A percentile compares a stretch with the other conserved stretches of the same genome.
Evolutionary conservation across 1,139 yeast species (phyloP).

Genomic region (Lodderomyces metapsilosis): DNA sequence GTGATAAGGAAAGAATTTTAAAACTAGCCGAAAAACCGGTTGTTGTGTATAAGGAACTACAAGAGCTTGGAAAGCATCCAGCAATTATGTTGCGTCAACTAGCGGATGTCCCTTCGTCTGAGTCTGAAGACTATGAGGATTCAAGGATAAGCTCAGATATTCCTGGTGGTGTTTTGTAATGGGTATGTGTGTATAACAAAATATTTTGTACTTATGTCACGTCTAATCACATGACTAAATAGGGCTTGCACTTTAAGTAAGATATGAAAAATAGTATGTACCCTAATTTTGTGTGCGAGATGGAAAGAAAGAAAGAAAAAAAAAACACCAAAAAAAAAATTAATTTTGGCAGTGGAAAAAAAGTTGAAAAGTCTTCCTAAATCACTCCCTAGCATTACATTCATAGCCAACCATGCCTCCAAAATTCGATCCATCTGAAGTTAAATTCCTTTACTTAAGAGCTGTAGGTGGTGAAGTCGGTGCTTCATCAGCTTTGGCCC

Average conservation of each 20-base stretch:
- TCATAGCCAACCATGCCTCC: conserved; percentile 69
- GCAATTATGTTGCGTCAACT: conserved; percentile 89
- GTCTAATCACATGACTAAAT: neutral
- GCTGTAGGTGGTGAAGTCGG: conserved; percentile 99
- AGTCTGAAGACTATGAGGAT: conserved; percentile 42
- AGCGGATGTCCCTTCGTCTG: conserved; percentile 39
- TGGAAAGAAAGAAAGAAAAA: neutral
- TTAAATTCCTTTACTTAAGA: conserved; percentile 97
- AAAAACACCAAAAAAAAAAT: neutral
- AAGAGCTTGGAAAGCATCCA: conserved; percentile 85
- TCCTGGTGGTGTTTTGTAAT: conserved; percentile 53
- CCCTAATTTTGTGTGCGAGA: neutral
- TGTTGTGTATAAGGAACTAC: conserved; percentile 80
- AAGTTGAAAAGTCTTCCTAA: conserved; percentile 1
- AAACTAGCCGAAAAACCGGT: conserved; percentile 89
- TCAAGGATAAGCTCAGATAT: conserved; percentile 48
- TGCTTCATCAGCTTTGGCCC: conserved; percentile 99
- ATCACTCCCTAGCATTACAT: conserved; percentile 1
- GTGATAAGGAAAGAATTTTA: conserved; percentile 82
- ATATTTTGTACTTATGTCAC: neutral
- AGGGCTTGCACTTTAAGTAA: conserved; percentile 3
- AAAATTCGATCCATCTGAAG: conserved; percentile 98
- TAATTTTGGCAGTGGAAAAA: conserved; percentile 1
- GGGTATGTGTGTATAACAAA: neutral
- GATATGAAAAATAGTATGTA: no score